Evolutionary conservation across 2,329 filamentous ascomycete species (phyloP).

Genomic region (Clarireedia hainanense): DNA sequence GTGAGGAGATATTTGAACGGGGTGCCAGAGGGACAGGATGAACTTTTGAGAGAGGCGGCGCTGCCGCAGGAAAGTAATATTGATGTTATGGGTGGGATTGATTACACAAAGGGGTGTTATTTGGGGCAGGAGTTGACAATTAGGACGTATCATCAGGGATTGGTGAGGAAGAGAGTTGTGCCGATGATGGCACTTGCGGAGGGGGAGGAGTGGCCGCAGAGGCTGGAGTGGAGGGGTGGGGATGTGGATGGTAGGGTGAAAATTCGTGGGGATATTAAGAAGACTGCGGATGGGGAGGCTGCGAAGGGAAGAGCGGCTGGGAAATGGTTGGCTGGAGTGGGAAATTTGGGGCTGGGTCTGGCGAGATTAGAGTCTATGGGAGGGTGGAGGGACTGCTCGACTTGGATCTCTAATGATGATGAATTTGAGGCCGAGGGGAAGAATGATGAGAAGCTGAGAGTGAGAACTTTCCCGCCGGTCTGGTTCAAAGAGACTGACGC

Average conservation of each 20-base stretch:
- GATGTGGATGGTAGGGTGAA: constrained; percentile 40
- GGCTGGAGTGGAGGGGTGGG: constrained; percentile 37
- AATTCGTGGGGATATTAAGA: constrained; percentile 20
- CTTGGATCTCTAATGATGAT: constrained; percentile 38
- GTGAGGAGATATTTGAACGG: constrained; percentile 67
- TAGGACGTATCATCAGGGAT: constrained; percentile 86
- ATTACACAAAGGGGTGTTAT: constrained; percentile 96
- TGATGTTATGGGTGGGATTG: constrained; percentile 76
- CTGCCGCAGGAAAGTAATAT: constrained; percentile 86
- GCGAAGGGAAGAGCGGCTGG: constrained; percentile 65
- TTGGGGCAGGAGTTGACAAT: constrained; percentile 95
- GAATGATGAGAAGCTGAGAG: constrained; percentile 35
- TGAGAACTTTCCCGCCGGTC: constrained; percentile 77
- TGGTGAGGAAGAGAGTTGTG: constrained; percentile 83
- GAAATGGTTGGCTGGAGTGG: constrained; percentile 70
- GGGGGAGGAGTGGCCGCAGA: constrained; percentile 36
- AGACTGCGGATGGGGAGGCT: constrained; percentile 36
- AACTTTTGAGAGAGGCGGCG: constrained; percentile 63
- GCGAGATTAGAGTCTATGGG: constrained; percentile 91
- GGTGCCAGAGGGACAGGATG: constrained; percentile 75
- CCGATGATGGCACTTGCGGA: constrained; percentile 65
- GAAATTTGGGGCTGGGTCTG: constrained; percentile 79
- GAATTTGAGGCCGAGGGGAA: constrained; percentile 43
- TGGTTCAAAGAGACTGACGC: constrained; percentile 43
- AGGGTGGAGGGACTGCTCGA: constrained; percentile 62